These are phyloP conservation scores for Rhizopus sp. DNA, from an alignment of 371 early-diverging fungal species.

Conservation along the genomic window DNA sequence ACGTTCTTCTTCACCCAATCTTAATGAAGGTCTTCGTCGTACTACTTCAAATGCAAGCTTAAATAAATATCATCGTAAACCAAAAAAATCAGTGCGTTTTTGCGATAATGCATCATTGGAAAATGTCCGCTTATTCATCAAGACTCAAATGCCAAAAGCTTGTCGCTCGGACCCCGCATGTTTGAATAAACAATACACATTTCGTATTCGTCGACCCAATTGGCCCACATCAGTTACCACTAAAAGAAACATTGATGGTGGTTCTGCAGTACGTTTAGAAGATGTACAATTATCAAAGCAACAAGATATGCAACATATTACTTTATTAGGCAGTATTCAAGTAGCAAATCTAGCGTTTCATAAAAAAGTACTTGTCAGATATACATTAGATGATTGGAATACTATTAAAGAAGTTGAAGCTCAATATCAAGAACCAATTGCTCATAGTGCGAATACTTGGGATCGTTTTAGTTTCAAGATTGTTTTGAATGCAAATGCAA, in stretches of 20 bases:
- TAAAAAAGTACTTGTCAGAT: constrained; percentile 68
- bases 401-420: constrained; percentile 61
- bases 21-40: background rate
- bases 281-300: too few species aligned
- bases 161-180: constrained; percentile 46
- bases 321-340: constrained; percentile 58
- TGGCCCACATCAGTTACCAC: too few species aligned
- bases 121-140: constrained; percentile 59
- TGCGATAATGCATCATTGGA: constrained; percentile 57
- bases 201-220: constrained; percentile 4
- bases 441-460: constrained; percentile 36
- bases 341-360: constrained; percentile 81
- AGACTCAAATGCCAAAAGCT: constrained; percentile 59
- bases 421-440: constrained; percentile 50
- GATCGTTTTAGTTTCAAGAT: constrained; percentile 40
- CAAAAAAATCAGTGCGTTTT: constrained; percentile 43
- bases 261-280: constrained; percentile 37
- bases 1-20: constrained; percentile 12
- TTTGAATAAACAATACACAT: constrained; percentile 12
- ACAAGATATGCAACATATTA: too few species aligned
- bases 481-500: too few species aligned
- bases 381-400: constrained; percentile 73
- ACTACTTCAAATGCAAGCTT: constrained; percentile 10
- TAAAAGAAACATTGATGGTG: too few species aligned
- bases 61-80: too few species aligned